These are phyloP conservation scores for Xylariaceae sp. DNA, from an alignment of 2,329 filamentous ascomycete genomes.

Conservation along the genomic window DNA sequence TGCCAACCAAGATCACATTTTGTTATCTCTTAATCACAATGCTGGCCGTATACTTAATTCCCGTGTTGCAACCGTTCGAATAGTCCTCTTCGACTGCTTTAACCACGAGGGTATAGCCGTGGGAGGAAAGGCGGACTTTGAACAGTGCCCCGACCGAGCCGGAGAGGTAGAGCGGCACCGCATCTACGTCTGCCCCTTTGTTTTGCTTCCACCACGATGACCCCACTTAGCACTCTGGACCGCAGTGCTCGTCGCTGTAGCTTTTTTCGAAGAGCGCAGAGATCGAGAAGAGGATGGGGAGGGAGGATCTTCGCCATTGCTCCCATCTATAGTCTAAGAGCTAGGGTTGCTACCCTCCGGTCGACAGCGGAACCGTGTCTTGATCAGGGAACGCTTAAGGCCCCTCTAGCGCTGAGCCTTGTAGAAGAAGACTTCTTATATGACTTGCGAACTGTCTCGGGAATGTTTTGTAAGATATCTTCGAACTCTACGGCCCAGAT, in stretches of 20 bases:
- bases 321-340: slow-evolving; percentile 4
- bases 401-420: slow-evolving; percentile 37
- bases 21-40: too few species aligned
- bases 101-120: too few species aligned
- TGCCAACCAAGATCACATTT: too few species aligned
- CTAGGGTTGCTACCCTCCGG: not conserved
- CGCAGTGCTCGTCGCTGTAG: not conserved
- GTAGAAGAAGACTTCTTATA: slow-evolving; percentile 11
- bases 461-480: slow-evolving; percentile 26
- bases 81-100: too few species aligned
- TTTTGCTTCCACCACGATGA: not conserved
- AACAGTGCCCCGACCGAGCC: too few species aligned
- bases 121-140: too few species aligned
- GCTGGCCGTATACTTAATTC: too few species aligned
- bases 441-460: slow-evolving; percentile 19
- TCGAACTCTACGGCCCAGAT: slow-evolving; percentile 44
- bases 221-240: not conserved
- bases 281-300: slow-evolving; percentile 17
- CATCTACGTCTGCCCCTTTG: too few species aligned
- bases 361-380: slow-evolving; percentile 37
- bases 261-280: not conserved
- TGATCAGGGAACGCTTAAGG: slow-evolving; percentile 41
- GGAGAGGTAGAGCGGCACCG: too few species aligned
- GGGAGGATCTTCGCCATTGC: slow-evolving; percentile 6
- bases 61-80: too few species aligned